Conservation (phyloP, 2,329 filamentous ascomycete genomes). For the Aspergillus pseudotamarii region DNA sequence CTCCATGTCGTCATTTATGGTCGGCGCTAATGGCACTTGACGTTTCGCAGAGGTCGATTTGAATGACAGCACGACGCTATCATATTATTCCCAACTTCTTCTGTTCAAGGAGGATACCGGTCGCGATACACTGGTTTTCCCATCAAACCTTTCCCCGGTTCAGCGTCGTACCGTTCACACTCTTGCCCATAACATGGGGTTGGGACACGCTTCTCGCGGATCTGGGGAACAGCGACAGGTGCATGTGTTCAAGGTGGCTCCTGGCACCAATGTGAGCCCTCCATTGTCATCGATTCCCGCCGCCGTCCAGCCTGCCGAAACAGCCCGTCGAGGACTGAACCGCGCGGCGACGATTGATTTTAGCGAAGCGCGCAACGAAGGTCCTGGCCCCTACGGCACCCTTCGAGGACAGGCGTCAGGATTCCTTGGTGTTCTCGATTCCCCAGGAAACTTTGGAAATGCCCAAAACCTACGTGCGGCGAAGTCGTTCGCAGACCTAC, state of each 20-base stretch:
- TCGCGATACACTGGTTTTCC: conserved; percentile 82
- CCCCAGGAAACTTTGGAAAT: conserved; percentile 67
- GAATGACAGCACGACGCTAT: conserved; percentile 84
- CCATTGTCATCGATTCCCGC: conserved; percentile 63
- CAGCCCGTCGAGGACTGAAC: conserved; percentile 81
- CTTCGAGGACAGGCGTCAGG: conserved; percentile 74
- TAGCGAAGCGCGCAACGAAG: conserved; percentile 75
- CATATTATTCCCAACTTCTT: conserved; percentile 86
- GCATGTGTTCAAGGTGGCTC: conserved; percentile 71
- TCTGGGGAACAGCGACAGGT: conserved; percentile 86
- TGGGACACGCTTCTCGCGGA: conserved; percentile 88
- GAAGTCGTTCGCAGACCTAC: conserved; percentile 94
- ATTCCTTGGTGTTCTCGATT: conserved; percentile 85
- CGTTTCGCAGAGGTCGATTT: conserved; percentile 71
- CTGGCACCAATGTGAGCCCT: conserved; percentile 59
- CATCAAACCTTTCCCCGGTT: conserved; percentile 74
- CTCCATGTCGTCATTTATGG: neutral
- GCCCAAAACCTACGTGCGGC: conserved; percentile 83
- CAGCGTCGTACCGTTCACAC: conserved; percentile 92
- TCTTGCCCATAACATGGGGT: conserved; percentile 89
- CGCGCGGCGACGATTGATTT: conserved; percentile 98
- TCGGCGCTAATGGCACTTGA: conserved; percentile 18
- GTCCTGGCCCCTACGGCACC: conserved; percentile 71
- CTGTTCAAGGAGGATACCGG: conserved; percentile 81
- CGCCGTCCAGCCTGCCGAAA: conserved; percentile 70